A percentile compares a stretch with the other conserved stretches of the same genome.
Evolutionary conservation across 2,329 filamentous ascomycete genomes (phyloP).

Genomic region (Hypoxylon sp.): DNA sequence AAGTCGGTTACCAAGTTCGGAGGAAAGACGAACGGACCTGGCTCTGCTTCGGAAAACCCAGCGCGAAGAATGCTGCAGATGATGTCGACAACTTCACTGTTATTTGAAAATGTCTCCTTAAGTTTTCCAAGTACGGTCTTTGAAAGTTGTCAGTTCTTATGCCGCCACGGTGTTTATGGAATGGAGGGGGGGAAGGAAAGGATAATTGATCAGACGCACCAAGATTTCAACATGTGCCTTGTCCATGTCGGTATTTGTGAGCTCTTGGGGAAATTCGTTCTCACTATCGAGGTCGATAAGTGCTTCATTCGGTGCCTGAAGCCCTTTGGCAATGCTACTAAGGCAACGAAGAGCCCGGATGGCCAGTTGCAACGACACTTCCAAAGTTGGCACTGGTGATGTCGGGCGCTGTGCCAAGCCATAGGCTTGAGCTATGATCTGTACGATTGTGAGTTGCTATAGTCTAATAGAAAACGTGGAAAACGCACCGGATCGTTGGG

Average conservation of each 20-base stretch:
- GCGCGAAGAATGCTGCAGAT: constrained; percentile 75
- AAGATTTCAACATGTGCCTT: constrained; percentile 58
- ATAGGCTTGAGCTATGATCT: constrained; percentile 43
- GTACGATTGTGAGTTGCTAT: constrained; percentile 36
- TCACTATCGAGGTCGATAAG: constrained; percentile 72
- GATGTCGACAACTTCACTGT: constrained; percentile 74
- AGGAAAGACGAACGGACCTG: constrained; percentile 80
- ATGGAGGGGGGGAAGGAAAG: neutral
- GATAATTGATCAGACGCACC: constrained; percentile 44
- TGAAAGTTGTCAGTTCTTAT: constrained; percentile 48
- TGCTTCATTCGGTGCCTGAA: constrained; percentile 72
- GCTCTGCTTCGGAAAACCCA: constrained; percentile 77
- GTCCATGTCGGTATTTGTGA: constrained; percentile 30
- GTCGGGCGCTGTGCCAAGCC: constrained; percentile 39
- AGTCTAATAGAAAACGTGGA: constrained; percentile 22
- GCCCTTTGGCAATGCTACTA: constrained; percentile 72
- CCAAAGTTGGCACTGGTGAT: constrained; percentile 43
- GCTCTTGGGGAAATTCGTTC: constrained; percentile 32
- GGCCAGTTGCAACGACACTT: constrained; percentile 58
- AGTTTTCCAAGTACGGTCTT: constrained; percentile 47
- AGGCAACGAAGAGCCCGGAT: constrained; percentile 72
- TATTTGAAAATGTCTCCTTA: constrained; percentile 61
- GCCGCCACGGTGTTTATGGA: constrained; percentile 56
- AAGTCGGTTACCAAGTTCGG: constrained; percentile 71
- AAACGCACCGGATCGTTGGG: constrained; percentile 41